Evolutionary conservation across 1,284 basidiomycete species (phyloP), one percentile per base, ranked within the genome.

Genomic region (Porphyrellus sp.): DNA sequence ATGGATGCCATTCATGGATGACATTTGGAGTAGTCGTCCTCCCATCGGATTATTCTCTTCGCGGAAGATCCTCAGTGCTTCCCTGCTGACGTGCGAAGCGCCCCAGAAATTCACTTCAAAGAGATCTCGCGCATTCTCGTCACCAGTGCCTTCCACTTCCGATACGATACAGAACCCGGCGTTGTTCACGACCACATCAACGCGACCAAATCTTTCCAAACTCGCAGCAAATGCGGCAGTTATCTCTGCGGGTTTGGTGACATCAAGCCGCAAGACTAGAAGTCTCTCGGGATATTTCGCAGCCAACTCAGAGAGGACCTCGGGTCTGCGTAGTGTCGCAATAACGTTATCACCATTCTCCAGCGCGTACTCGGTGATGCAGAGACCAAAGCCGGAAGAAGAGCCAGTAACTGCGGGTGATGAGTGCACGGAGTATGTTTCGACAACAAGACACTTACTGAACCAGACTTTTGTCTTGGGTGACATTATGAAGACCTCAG

Each of bases 81-180:
- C 68, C 41, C 45, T 59, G 44, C 55, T 64, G 24, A 74, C 68
- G n/a, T n/a, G n/a, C n/a, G n/a, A n/a, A n/a, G n/a, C n/a, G n/a
- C n/a, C n/a, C n/a, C 68, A 73, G 52, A 73, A 71, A 40, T 72
- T 64, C 16, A 68, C 62, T 28, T 74, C 72, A 37, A 74, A 68
- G n/a, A 70, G 15, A 4, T 28, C 28, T 1, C 67, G 61, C 2
- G 65, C 69, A 3, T 9, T 48, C 15, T 53, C 52, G 0, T 72
- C 67, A 11, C 21, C 2, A 1, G 42, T 50, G 13, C 51, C 51
- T n/a, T 65, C 64, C 1, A 53, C 27, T 21, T 67, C 63, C 2
- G 44, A 42, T 1, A 76, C 64, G 49, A 76, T n/a, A n/a, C n/a
- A n/a, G n/a, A n/a, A n/a, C n/a, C n/a, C n/a, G n/a, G n/a, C n/a